Conservation (phyloP, 1,284 basidiomycete species). For the Tylopilus orsonianus region DNA sequence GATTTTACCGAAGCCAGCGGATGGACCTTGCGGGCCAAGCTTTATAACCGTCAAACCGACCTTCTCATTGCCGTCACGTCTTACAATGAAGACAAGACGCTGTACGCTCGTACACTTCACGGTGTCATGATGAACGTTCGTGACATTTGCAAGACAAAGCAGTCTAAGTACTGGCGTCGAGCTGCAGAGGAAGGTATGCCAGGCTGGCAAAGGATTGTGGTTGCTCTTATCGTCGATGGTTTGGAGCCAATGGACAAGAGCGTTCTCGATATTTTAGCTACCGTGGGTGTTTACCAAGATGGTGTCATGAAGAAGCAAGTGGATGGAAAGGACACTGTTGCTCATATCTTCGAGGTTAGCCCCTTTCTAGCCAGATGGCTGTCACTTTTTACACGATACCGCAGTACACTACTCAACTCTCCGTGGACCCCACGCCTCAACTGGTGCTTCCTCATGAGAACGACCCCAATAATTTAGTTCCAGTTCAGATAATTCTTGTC, state of each 20-base stretch:
- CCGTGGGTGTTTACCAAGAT: constrained; percentile 89
- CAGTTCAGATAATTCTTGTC: constrained; percentile 94
- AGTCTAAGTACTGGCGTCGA: constrained; percentile 90
- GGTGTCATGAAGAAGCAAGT: constrained; percentile 95
- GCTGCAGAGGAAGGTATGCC: constrained; percentile 85
- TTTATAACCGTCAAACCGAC: constrained; percentile 90
- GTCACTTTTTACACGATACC: constrained; percentile 11
- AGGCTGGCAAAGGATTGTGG: constrained; percentile 91
- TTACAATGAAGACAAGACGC: constrained; percentile 91
- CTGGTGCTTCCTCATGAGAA: constrained; percentile 88
- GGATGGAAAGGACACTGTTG: constrained; percentile 91
- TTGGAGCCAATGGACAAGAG: constrained; percentile 96
- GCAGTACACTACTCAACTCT: constrained; percentile 89
- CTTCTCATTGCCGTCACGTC: constrained; percentile 90
- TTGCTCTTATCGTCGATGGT: constrained; percentile 92
- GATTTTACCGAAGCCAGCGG: constrained; percentile 85
- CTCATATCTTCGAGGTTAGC: constrained; percentile 84
- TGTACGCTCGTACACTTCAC: constrained; percentile 91
- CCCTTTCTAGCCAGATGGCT: neutral
- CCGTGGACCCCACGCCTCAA: constrained; percentile 86
- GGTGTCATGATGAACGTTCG: constrained; percentile 98
- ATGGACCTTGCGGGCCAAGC: constrained; percentile 78
- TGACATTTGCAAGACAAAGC: constrained; percentile 96
- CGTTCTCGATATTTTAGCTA: constrained; percentile 85
- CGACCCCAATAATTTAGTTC: constrained; percentile 89